Percentiles rank a stretch among this genome's conserved stretches.
These are phyloP conservation scores for Malus sieversii DNA, from an alignment of 306 rosid species.

Conservation along the genomic window DNA sequence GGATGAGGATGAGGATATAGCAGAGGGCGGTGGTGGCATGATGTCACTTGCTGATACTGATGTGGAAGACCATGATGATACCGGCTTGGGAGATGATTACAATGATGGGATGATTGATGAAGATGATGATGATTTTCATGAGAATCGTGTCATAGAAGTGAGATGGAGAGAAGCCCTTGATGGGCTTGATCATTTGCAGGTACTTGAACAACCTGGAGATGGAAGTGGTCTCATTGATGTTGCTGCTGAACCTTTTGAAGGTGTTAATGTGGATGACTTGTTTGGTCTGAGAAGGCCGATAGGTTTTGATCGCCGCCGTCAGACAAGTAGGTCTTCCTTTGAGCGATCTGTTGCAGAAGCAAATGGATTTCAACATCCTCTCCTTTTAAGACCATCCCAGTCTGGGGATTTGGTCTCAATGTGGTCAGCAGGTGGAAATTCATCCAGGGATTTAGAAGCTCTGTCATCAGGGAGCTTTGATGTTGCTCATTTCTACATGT, in stretches of 20 bases:
- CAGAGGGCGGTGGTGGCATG: conserved; percentile 92
- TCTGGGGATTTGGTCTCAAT: conserved; percentile 70
- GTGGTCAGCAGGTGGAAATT: conserved; percentile 68
- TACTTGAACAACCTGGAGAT: conserved; percentile 83
- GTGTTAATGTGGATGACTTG: conserved; percentile 93
- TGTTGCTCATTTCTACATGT: conserved; percentile 86
- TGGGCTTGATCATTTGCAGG: conserved; percentile 93
- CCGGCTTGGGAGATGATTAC: conserved; percentile 86
- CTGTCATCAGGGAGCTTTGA: conserved; percentile 76
- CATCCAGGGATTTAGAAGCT: conserved; percentile 65
- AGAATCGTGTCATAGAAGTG: conserved; percentile 87
- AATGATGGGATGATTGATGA: conserved; percentile 92
- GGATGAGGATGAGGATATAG: conserved; percentile 95
- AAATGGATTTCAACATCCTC: conserved; percentile 97
- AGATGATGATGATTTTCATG: conserved; percentile 95
- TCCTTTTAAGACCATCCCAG: conserved; percentile 72
- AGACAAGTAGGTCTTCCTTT: conserved; percentile 78
- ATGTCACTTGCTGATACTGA: conserved; percentile 87
- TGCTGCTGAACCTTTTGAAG: conserved; percentile 94
- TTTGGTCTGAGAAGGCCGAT: conserved; percentile 71
- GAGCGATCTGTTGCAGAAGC: conserved; percentile 78
- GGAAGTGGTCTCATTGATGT: conserved; percentile 79
- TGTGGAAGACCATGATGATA: conserved; percentile 90
- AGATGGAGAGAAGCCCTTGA: conserved; percentile 98
- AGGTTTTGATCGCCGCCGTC: conserved; percentile 94